Base-by-base conservation (phyloP, 2,329 filamentous ascomycete genomes). In the Paracorniculantispora psalliotae region DNA sequence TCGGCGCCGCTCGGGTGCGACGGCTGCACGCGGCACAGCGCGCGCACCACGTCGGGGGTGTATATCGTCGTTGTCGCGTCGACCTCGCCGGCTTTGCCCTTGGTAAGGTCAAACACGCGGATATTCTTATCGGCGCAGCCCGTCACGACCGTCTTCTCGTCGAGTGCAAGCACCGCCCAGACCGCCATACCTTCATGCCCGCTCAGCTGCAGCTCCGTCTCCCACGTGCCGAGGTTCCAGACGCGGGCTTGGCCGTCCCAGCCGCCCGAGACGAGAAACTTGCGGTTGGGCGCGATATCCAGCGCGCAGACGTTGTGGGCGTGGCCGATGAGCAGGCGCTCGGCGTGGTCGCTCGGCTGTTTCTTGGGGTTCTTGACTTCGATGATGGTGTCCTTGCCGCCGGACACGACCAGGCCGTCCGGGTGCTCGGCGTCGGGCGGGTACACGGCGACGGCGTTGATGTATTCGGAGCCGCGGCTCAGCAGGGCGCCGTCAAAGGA, bases 201-300 rank as follows among this genome's bases (percentile, higher is more conserved):
- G 48, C 84, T 76, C 19, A 99, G 79, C 49, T 88, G 70, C 13
- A 86, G 75, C 63, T 89, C 84, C 10, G 84, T 84, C 69, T 96
- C 91, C 90, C 93, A 97, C 64, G 88, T 92, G 43, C 84, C 84
- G n/a, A 94, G 78, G 63, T 81, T 82, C 94, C 94, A 99, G 55
- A 97, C 77, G 57, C 91, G 87, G 28, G 91, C 92, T 63, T 92
- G 89, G 30, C 85, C 85, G 73, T 99, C 94, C 94, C 94, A 99
- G 67, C 92, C 90, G 33, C 93, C 94, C 64, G 93, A 97, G 49
- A 97, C 87, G 43, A 97, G 80, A 71, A 86, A 90, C 48, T 77
- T 83, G 2, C 87, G 88, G 61, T 86, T 82, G 1, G 88, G 83
- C 53, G 87, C 88, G 17, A 91, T 87, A 67, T 96, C 91, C 47